These are phyloP conservation scores for Aaosphaeria arxii DNA, from an alignment of 2,329 filamentous ascomycete species.

Conservation along the genomic window DNA sequence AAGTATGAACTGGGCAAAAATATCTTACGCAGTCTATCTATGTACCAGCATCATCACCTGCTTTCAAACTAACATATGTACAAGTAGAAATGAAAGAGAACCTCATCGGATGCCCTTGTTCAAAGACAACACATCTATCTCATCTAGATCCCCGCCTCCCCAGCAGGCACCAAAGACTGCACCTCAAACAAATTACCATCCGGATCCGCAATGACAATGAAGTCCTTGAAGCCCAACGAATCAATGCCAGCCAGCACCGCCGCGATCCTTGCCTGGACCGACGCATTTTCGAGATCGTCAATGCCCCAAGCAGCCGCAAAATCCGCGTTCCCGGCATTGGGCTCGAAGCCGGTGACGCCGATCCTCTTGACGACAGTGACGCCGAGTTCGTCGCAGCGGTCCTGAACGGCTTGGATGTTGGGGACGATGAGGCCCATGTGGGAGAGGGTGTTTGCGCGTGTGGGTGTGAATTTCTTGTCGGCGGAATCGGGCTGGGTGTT, in stretches of 20 bases:
- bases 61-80: too few relatives aligned
- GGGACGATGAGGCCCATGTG: slow-evolving; percentile 39
- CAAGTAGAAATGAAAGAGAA: too few relatives aligned
- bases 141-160: not conserved
- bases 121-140: not conserved
- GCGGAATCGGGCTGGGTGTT: not conserved
- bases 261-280: slow-evolving; percentile 2
- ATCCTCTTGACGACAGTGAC: slow-evolving; percentile 26
- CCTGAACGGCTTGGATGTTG: slow-evolving; percentile 25
- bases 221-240: slow-evolving; percentile 11
- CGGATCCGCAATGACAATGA: slow-evolving; percentile 18
- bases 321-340: slow-evolving; percentile 3
- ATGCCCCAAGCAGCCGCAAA: slow-evolving; percentile 5
- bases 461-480: slow-evolving; percentile 6
- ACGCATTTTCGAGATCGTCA: slow-evolving; percentile 3
- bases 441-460: slow-evolving; percentile 27
- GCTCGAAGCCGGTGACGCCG: slow-evolving; percentile 11
- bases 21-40: too few relatives aligned
- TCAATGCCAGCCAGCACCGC: slow-evolving; percentile 3
- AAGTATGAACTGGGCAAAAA: too few relatives aligned
- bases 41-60: too few relatives aligned
- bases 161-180: slow-evolving; percentile 6
- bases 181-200: slow-evolving; percentile 21
- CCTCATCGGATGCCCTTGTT: too few relatives aligned
- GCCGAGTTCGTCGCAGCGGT: slow-evolving; percentile 14